Conservation (phyloP, 148 eudicot species). For the Pouteria glomerata region DNA sequence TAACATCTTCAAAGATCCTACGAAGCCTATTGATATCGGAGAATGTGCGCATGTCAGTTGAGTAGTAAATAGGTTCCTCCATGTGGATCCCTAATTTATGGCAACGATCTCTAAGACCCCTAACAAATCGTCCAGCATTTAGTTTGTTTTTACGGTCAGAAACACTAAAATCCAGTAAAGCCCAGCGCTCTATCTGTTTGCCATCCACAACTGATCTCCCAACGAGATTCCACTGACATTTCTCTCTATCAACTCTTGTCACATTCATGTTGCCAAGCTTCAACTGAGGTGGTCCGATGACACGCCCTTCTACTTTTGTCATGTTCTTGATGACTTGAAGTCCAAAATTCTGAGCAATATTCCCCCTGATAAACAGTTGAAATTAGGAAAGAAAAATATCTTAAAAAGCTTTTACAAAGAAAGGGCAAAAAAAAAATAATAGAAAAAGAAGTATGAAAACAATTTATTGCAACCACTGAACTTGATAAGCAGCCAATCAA, state of each 20-base stretch:
- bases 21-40: constrained; percentile 18
- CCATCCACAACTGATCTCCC: constrained; percentile 45
- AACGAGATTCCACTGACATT: constrained; percentile 60
- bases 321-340: constrained; percentile 39
- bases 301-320: constrained; percentile 54
- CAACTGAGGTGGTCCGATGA: constrained; percentile 51
- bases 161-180: constrained; percentile 45
- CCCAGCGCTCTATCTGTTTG: constrained; percentile 50
- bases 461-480: not conserved
- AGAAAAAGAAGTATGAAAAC: not conserved
- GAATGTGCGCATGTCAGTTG: constrained; percentile 23
- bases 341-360: constrained; percentile 33
- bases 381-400: not conserved
- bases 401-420: not conserved
- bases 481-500: not conserved
- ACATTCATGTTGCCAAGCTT: constrained; percentile 27
- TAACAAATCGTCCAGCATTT: constrained; percentile 18
- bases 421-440: not conserved
- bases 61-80: constrained; percentile 22
- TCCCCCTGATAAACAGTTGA: constrained; percentile 30
- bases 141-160: constrained; percentile 11
- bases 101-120: constrained; percentile 36
- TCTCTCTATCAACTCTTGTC: constrained; percentile 31
- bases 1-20: constrained; percentile 23
- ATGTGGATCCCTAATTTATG: constrained; percentile 31